Evolutionary conservation across 2,329 filamentous ascomycete species (phyloP).

Genomic region (Xylaria hypoxylon): DNA sequence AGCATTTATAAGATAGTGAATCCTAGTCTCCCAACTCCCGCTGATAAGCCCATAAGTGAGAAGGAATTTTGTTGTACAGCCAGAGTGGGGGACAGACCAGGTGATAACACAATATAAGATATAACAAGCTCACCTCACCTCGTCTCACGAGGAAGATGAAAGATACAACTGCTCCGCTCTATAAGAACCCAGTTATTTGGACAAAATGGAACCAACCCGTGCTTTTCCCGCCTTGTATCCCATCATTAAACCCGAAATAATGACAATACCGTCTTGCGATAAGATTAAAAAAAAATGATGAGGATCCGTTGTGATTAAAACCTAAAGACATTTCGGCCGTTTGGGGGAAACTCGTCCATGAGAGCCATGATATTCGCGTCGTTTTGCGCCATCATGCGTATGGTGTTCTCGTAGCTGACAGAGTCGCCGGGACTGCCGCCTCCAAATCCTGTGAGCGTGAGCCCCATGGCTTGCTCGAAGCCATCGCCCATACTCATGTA

Average conservation of each 20-base stretch:
- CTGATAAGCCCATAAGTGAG: conserved; percentile 12
- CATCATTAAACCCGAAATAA: background rate
- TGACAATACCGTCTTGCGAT: background rate
- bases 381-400: conserved; percentile 47
- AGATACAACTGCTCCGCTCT: background rate
- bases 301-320: conserved; percentile 1
- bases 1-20: background rate
- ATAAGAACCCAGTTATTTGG: background rate
- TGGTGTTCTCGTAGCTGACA: conserved; percentile 43
- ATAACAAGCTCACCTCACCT: background rate
- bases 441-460: conserved; percentile 55
- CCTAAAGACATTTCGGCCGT: conserved; percentile 8
- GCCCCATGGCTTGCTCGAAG: conserved; percentile 59
- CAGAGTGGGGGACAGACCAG: background rate
- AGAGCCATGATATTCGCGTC: conserved; percentile 39
- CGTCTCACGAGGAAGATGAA: background rate
- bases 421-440: conserved; percentile 46
- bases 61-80: background rate
- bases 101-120: background rate
- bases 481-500: conserved; percentile 54
- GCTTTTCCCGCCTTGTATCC: background rate
- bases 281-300: background rate
- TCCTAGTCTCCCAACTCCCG: conserved; percentile 8
- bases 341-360: conserved; percentile 34
- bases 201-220: background rate